Evolutionary conservation across 108 stramenopile genomes (phyloP).

Genomic region (Parmales sp.): DNA sequence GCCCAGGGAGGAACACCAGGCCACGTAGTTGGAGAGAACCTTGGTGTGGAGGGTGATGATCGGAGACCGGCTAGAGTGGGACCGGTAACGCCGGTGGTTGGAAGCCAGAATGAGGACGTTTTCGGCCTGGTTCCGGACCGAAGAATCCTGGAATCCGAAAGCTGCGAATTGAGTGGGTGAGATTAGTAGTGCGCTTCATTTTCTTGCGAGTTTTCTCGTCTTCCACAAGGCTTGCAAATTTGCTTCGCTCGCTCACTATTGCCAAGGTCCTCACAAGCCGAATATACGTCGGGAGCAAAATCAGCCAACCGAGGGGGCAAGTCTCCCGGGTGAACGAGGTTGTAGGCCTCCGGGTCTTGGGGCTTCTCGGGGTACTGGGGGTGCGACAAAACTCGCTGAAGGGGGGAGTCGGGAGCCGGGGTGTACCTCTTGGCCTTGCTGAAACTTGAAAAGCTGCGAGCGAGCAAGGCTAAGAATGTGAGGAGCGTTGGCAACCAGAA

Average conservation of each 20-base stretch:
- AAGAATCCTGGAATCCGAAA: constrained; percentile 75
- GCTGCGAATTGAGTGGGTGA: not conserved
- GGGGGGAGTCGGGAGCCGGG: not conserved
- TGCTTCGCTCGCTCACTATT: too few species aligned
- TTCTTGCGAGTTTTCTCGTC: constrained; percentile 10
- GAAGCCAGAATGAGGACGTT: constrained; percentile 81
- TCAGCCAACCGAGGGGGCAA: constrained; percentile 76
- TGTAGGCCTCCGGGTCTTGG: constrained; percentile 42
- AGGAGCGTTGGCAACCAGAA: not conserved
- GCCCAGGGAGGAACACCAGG: constrained; percentile 87
- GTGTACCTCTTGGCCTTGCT: not conserved
- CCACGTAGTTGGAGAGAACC: constrained; percentile 91
- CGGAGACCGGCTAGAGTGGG: constrained; percentile 51
- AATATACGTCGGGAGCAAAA: constrained; percentile 84
- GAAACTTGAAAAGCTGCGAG: not conserved
- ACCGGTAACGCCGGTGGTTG: constrained; percentile 87
- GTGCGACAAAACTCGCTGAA: not conserved
- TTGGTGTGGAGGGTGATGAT: constrained; percentile 86
- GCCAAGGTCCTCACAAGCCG: constrained; percentile 79
- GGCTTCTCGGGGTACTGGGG: not conserved
- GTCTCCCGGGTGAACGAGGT: constrained; percentile 83
- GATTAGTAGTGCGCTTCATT: not conserved
- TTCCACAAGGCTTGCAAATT: constrained; percentile 54
- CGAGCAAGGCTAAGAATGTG: not conserved
- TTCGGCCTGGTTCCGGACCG: constrained; percentile 90